Conservation (phyloP, 2,329 filamentous ascomycete genomes). For the Aspergillus phoenicis region DNA sequence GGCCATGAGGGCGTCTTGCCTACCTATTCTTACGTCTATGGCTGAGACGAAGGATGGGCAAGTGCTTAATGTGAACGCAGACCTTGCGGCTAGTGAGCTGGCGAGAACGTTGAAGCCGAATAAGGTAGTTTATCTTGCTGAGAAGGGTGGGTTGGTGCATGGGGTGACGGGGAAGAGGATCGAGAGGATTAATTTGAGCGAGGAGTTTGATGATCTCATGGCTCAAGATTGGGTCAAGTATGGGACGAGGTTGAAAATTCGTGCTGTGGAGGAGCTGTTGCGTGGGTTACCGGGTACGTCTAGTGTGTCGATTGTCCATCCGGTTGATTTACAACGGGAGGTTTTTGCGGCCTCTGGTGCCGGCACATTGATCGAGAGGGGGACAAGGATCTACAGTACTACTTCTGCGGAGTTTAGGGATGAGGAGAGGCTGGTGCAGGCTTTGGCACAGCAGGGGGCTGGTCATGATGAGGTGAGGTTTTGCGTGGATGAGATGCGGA, state of each 20-base stretch:
- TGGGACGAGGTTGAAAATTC: slow-evolving; percentile 93
- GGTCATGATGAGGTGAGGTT: slow-evolving; percentile 83
- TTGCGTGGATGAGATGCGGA: slow-evolving; percentile 76
- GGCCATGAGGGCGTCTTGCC: slow-evolving; percentile 84
- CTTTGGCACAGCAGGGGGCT: slow-evolving; percentile 78
- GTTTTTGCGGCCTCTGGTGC: slow-evolving; percentile 94
- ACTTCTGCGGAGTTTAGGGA: slow-evolving; percentile 74
- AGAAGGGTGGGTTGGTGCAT: slow-evolving; percentile 95
- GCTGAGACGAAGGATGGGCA: slow-evolving; percentile 89
- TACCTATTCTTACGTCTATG: slow-evolving; percentile 94
- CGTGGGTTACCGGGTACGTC: slow-evolving; percentile 88
- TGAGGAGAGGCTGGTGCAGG: slow-evolving; percentile 73
- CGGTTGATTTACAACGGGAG: slow-evolving; percentile 92
- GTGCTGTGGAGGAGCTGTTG: slow-evolving; percentile 91
- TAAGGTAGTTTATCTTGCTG: slow-evolving; percentile 97
- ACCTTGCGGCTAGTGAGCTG: slow-evolving; percentile 91
- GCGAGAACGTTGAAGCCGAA: slow-evolving; percentile 85
- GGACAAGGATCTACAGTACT: slow-evolving; percentile 81
- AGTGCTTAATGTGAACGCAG: slow-evolving; percentile 95
- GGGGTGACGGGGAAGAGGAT: slow-evolving; percentile 91
- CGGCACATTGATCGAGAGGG: slow-evolving; percentile 86
- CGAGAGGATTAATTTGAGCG: slow-evolving; percentile 93
- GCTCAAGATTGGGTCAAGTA: slow-evolving; percentile 91
- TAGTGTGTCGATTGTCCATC: slow-evolving; percentile 96
- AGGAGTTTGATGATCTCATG: slow-evolving; percentile 93